Evolutionary conservation across 345 rosid species (phyloP).

Genomic region (Eucalyptus rudis): DNA sequence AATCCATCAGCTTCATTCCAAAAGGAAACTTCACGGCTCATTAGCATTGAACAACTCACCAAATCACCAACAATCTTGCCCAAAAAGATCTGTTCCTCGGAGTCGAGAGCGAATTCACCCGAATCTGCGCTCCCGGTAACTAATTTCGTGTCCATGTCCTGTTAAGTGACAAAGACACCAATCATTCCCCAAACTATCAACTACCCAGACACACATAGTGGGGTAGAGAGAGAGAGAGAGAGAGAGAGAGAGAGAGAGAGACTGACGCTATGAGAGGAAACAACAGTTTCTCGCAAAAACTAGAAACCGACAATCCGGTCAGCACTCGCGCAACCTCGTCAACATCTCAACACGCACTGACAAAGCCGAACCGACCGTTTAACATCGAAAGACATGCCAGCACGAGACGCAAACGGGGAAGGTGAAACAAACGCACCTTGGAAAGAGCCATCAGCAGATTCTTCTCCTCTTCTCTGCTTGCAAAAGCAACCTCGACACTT

Average conservation of each 20-base stretch:
- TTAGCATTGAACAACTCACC: slow-evolving; percentile 16
- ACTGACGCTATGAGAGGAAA: neutral
- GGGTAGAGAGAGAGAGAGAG: neutral
- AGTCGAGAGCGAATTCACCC: neutral
- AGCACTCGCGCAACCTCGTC: neutral
- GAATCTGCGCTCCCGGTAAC: neutral
- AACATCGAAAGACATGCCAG: neutral
- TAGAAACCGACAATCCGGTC: neutral
- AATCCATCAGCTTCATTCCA: neutral
- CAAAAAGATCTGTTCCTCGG: slow-evolving; percentile 9
- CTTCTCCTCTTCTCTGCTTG: slow-evolving; percentile 27
- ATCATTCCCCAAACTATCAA: neutral
- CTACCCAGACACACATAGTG: neutral
- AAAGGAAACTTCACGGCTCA: neutral
- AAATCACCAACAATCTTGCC: slow-evolving; percentile 22
- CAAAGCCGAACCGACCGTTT: neutral
- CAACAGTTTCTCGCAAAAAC: slow-evolving; percentile 18
- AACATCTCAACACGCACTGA: neutral
- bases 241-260: neutral
- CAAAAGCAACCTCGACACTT: slow-evolving; percentile 9
- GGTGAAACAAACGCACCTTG: slow-evolving; percentile 13
- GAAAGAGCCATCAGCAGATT: slow-evolving; percentile 40
- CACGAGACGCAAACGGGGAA: neutral
- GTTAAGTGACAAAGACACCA: neutral
- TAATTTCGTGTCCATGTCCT: neutral